These are phyloP conservation scores for Quercus glauca DNA, from an alignment of 306 rosid species.

Conservation along the genomic window DNA sequence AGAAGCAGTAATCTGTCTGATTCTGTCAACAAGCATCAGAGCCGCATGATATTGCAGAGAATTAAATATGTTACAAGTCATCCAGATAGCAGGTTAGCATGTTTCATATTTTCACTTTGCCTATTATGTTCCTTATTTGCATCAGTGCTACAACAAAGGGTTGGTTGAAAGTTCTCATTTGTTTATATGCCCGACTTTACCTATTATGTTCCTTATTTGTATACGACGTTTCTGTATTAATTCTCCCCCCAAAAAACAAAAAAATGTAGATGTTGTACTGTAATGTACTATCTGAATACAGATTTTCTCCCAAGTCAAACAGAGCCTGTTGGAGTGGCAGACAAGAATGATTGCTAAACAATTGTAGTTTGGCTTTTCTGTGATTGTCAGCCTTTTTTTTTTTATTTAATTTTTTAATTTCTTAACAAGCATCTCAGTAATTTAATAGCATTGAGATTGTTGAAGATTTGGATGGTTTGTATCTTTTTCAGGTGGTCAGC, in stretches of 20 bases:
- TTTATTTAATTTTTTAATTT: background rate
- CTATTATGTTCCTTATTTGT: background rate
- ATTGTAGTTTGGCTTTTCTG: background rate
- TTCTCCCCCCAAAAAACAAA: background rate
- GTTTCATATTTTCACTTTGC: conserved; percentile 10
- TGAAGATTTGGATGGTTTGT: conserved; percentile 3
- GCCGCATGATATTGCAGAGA: conserved; percentile 90
- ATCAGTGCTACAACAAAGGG: no score
- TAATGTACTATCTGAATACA: background rate
- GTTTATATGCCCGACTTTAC: background rate
- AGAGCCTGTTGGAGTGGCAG: background rate
- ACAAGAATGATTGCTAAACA: background rate
- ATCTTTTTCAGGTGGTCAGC: conserved; percentile 84
- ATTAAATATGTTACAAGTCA: conserved; percentile 76
- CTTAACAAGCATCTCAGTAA: background rate
- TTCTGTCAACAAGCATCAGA: conserved; percentile 97
- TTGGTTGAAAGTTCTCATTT: background rate
- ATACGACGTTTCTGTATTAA: background rate
- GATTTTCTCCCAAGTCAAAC: background rate
- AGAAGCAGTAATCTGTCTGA: conserved; percentile 67
- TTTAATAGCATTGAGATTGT: background rate
- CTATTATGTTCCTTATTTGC: background rate
- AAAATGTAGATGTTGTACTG: background rate
- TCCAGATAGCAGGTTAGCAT: conserved; percentile 66
- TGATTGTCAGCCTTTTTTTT: background rate